Evolutionary conservation across 129 eudicot genomes (phyloP), one percentile per base, ranked within the genome.

Genomic region (Helichrysum umbraculigerum): DNA sequence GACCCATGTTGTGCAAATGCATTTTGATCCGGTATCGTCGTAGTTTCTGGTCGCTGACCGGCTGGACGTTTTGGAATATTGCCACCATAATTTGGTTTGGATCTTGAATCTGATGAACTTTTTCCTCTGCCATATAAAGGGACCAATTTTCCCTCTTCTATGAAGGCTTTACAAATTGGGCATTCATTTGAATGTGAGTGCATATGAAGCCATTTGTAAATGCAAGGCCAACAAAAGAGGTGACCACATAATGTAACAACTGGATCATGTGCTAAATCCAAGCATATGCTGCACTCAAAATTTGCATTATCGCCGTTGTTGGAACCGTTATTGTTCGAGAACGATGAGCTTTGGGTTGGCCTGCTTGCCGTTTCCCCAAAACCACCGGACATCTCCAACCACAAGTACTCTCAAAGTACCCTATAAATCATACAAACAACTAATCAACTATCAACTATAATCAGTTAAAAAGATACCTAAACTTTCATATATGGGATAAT

Each of bases 181-280:
- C 96, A 90, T 75, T 90, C 96, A 17, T 83, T 83, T 1, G 79
- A 85, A 32, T 65, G 88, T 2, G 96, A 88, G 41, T 86, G 96
- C 63, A 75, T 73, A 64, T 86, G 89, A 59, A 88, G 87, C 96
- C 96, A 90, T 71, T 84, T 88, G 83, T 90, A 90, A 34, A 90
- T 83, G 62, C 93, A 90, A 68, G 96, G 96, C 96, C 96, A 90
- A 71, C 96, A 90, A 75, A 79, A 90, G 69, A 90, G 93, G 51
- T 90, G 96, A 52, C 96, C 96, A 15, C 96, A 90, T 7, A 86
- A 83, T 0, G 96, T 90, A 21, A 90, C 89, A 30, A 90, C 84
- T 5, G 96, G 96, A 68, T 90, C 96, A 50, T 88, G 93, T 8
- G 93, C 96, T 71, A 88, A 86, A 47, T 90, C 96, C 71, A 90